phyloP scores from a whole-genome alignment of 306 rosid genomes.

The Casuarina cunninghamiana region DNA sequence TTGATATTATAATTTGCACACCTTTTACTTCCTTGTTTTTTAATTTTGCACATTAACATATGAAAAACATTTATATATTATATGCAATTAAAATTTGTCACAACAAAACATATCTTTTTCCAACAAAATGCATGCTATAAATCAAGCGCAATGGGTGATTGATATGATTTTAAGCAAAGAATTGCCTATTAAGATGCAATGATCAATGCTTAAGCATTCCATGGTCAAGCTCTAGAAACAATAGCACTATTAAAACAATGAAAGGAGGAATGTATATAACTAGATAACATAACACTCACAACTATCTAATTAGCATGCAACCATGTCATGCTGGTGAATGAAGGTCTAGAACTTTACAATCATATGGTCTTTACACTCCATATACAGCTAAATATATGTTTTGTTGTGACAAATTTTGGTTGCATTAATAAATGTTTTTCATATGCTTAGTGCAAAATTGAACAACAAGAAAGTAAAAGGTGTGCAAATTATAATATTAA shows the following conservation, averaged over 20 bases:
- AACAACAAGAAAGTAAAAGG: no score
- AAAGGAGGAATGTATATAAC: slow-evolving; percentile 43
- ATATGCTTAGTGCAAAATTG: no score
- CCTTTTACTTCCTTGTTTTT: no score
- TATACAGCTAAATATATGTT: slow-evolving; percentile 44
- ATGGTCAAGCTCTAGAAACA: slow-evolving; percentile 71
- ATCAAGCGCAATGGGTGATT: slow-evolving; percentile 53
- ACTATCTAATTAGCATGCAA: slow-evolving; percentile 64
- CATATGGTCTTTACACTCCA: slow-evolving; percentile 59
- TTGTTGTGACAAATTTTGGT: no score
- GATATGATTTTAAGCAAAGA: slow-evolving; percentile 45
- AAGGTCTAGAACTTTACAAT: slow-evolving; percentile 60
- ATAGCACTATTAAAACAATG: slow-evolving; percentile 45
- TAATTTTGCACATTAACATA: no score
- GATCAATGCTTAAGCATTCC: slow-evolving; percentile 71
- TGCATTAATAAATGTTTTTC: no score
- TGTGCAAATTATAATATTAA: no score
- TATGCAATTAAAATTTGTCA: no score
- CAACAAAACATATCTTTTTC: no score
- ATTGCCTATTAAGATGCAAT: slow-evolving; percentile 63
- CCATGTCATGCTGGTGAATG: slow-evolving; percentile 57
- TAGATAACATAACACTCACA: slow-evolving; percentile 66
- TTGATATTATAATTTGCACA: no score
- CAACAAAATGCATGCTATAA: slow-evolving; percentile 48
- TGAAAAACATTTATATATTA: no score